phyloP scores from a whole-genome alignment of 352 stramenopile species.

The Pythium pyrilobum region DNA sequence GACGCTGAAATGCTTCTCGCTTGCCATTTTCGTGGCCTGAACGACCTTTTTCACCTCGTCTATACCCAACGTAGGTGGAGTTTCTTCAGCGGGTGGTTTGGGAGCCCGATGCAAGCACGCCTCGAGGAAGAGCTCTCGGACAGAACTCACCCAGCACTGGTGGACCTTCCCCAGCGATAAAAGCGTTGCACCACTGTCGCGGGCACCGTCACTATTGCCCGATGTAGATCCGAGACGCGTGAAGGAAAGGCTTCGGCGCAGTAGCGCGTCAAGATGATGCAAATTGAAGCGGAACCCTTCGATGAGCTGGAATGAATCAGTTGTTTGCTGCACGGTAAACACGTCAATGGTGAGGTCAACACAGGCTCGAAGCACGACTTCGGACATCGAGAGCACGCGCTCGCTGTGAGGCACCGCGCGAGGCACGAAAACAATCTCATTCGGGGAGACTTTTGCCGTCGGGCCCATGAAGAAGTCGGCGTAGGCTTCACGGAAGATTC shows the following conservation, averaged over 20 bases:
- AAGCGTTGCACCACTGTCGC: constrained; percentile 20
- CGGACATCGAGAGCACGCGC: constrained; percentile 27
- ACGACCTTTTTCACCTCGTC: constrained; percentile 21
- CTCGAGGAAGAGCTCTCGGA: constrained; percentile 39
- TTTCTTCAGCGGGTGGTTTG: background rate
- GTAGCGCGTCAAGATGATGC: constrained; percentile 34
- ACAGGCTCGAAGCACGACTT: constrained; percentile 44
- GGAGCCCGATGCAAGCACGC: constrained; percentile 15
- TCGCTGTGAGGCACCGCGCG: too few species aligned
- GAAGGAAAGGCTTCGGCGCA: constrained; percentile 38
- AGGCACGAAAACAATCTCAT: too few species aligned
- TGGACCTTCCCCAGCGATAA: constrained; percentile 52
- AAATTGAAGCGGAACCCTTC: constrained; percentile 40
- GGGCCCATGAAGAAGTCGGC: constrained; percentile 20
- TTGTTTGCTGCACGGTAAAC: constrained; percentile 28
- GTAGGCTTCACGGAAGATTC: constrained; percentile 46
- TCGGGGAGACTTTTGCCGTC: background rate
- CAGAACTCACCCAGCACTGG: constrained; percentile 53
- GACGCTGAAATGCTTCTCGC: constrained; percentile 71
- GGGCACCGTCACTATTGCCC: background rate
- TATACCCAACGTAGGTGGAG: background rate
- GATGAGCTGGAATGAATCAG: background rate
- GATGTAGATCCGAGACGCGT: background rate
- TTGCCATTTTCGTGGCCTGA: constrained; percentile 26
- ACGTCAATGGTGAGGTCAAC: constrained; percentile 47